These are phyloP conservation scores for Pseudonitzschia pungens DNA, from an alignment of 108 stramenopile genomes.

Conservation along the genomic window DNA sequence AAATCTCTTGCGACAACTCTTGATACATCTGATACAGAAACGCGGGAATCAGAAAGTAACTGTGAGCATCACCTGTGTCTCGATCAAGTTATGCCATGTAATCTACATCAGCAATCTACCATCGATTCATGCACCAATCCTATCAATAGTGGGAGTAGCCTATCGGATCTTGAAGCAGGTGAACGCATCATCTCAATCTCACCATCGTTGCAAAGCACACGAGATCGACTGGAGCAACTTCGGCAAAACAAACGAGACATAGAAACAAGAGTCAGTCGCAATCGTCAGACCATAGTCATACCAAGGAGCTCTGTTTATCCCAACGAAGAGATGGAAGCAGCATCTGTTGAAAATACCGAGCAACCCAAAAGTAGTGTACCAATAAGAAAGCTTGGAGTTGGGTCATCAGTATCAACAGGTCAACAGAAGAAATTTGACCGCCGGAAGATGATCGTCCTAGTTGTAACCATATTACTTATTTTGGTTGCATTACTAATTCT, in stretches of 20 bases:
- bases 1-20: too few relatives aligned
- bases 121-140: not conserved
- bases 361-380: not conserved
- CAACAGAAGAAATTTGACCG: not conserved
- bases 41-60: too few relatives aligned
- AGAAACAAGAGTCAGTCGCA: not conserved
- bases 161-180: not conserved
- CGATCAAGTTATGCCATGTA: not conserved
- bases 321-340: not conserved
- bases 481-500: not conserved
- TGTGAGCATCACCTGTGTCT: not conserved
- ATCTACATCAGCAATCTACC: not conserved
- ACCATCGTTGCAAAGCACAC: not conserved
- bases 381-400: not conserved
- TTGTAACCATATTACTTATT: not conserved
- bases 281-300: not conserved
- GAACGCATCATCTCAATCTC: not conserved
- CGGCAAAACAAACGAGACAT: conserved; percentile 13
- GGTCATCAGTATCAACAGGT: not conserved
- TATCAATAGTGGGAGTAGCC: not conserved
- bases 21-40: too few relatives aligned
- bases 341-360: not conserved
- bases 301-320: not conserved
- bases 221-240: not conserved
- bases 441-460: not conserved